A percentile compares a stretch with the other conserved stretches of the same genome.
These are phyloP conservation scores for Alternaria incomplexa DNA, from an alignment of 2,329 filamentous ascomycete species.

Conservation along the genomic window DNA sequence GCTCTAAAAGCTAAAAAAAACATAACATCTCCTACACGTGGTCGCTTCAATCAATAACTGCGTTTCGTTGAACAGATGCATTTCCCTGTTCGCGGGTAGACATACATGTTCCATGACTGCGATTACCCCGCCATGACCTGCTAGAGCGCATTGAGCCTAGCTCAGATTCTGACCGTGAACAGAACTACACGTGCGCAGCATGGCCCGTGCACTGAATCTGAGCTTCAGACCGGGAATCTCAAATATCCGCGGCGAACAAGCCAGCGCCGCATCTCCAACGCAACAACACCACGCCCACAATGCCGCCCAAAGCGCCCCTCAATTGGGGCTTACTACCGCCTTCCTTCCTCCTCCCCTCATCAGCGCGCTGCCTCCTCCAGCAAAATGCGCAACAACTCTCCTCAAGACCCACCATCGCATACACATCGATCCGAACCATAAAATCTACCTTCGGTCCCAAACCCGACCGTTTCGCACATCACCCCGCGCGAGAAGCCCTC, in stretches of 20 bases:
- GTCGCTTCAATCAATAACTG: not conserved
- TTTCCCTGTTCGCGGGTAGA: not conserved
- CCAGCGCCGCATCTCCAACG: conserved; percentile 10
- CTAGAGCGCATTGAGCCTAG: not conserved
- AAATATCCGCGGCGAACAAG: conserved; percentile 28
- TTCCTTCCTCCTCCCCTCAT: conserved; percentile 37
- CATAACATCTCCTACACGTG: not conserved
- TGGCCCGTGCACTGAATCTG: conserved; percentile 5
- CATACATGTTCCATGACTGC: not conserved
- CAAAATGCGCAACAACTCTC: conserved; percentile 15
- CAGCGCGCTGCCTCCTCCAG: conserved; percentile 32
- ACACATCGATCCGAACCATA: conserved; percentile 51
- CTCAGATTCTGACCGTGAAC: not conserved
- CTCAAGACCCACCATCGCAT: conserved; percentile 18
- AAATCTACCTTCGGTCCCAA: conserved; percentile 63
- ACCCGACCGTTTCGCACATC: conserved; percentile 60
- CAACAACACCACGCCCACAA: conserved; percentile 20
- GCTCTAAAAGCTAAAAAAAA: conserved; percentile 3
- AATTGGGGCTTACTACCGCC: conserved; percentile 41
- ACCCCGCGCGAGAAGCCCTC: conserved; percentile 58
- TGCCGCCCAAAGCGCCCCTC: conserved; percentile 45
- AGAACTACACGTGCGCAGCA: conserved; percentile 6
- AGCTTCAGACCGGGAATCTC: conserved; percentile 1
- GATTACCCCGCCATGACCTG: not conserved
- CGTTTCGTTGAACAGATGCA: not conserved